phyloP scores from a whole-genome alignment of 2,329 filamentous ascomycete genomes.

The Calycina herbarum region DNA sequence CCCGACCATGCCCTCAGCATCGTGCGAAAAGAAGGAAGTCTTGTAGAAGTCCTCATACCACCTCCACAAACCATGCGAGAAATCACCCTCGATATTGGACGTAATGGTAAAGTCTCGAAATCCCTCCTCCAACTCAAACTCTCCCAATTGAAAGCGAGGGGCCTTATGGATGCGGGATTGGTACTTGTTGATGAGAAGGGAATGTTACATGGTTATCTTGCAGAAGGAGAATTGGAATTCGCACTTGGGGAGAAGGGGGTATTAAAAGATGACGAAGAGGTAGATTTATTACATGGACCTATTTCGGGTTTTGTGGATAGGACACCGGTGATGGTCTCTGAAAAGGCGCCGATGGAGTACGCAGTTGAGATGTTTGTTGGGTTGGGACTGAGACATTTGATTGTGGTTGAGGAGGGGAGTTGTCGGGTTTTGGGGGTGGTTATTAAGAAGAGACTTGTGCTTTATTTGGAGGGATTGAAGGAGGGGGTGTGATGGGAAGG shows the following conservation, averaged over 20 bases:
- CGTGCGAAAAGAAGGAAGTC: constrained; percentile 41
- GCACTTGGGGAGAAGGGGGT: constrained; percentile 39
- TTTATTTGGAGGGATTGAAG: constrained; percentile 48
- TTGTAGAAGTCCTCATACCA: constrained; percentile 51
- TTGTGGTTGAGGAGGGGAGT: constrained; percentile 53
- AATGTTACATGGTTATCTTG: constrained; percentile 55
- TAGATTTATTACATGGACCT: constrained; percentile 38
- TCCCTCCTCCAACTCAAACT: constrained; percentile 47
- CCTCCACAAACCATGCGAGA: constrained; percentile 55
- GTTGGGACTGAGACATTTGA: constrained; percentile 53
- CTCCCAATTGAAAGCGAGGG: constrained; percentile 46
- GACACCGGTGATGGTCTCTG: constrained; percentile 51
- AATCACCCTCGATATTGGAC: constrained; percentile 51
- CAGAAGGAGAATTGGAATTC: constrained; percentile 54
- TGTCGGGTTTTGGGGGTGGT: constrained; percentile 52
- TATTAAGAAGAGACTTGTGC: constrained; percentile 58
- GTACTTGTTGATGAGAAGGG: constrained; percentile 51
- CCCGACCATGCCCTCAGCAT: constrained; percentile 47
- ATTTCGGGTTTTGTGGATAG: constrained; percentile 53
- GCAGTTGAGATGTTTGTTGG: constrained; percentile 61
- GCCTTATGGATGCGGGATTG: constrained; percentile 57
- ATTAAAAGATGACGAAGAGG: constrained; percentile 28
- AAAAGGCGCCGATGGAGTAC: constrained; percentile 56
- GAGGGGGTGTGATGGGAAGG: neutral
- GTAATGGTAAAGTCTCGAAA: constrained; percentile 44